Evolutionary conservation across 768 basidiomycete genomes (phyloP).

Genomic region (Xanthoconium purpureum): DNA sequence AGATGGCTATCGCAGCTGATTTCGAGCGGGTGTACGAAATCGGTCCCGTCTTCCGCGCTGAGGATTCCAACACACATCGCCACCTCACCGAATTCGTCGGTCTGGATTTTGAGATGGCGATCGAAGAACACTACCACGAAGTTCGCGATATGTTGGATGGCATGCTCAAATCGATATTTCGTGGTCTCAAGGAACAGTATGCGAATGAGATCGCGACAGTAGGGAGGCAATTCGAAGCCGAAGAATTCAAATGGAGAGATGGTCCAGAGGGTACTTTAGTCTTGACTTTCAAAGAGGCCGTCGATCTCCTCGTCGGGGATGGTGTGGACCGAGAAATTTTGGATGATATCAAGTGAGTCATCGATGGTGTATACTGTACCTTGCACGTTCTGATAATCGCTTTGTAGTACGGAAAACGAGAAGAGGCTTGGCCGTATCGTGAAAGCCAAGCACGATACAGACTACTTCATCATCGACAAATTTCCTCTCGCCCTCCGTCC

Average conservation of each 20-base stretch:
- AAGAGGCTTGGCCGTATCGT: slow-evolving; percentile 88
- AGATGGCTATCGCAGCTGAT: slow-evolving; percentile 99
- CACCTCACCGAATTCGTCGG: slow-evolving; percentile 99
- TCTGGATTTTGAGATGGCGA: slow-evolving; percentile 97
- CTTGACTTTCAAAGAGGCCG: slow-evolving; percentile 83
- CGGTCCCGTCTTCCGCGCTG: slow-evolving; percentile 94
- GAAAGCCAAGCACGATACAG: slow-evolving; percentile 91
- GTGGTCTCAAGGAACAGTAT: slow-evolving; percentile 72
- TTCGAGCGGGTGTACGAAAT: slow-evolving; percentile 99
- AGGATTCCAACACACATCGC: slow-evolving; percentile 95
- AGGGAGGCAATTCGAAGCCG: slow-evolving; percentile 86
- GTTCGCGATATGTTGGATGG: slow-evolving; percentile 89
- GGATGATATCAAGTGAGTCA: slow-evolving; percentile 84
- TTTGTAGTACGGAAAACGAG: slow-evolving; percentile 88
- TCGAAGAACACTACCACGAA: slow-evolving; percentile 99
- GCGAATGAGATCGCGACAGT: slow-evolving; percentile 79
- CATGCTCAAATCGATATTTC: slow-evolving; percentile 85
- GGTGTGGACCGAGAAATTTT: slow-evolving; percentile 73
- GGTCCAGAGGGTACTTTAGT: slow-evolving; percentile 69
- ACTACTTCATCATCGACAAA: slow-evolving; percentile 99
- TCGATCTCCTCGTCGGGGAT: slow-evolving; percentile 82
- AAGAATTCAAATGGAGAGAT: slow-evolving; percentile 90
- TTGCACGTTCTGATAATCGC: background rate
- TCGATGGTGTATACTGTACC: background rate
- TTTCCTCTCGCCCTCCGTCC: slow-evolving; percentile 95